Conservation (phyloP, 805 yeast species). For the Candida ascalaphidarum region DNA sequence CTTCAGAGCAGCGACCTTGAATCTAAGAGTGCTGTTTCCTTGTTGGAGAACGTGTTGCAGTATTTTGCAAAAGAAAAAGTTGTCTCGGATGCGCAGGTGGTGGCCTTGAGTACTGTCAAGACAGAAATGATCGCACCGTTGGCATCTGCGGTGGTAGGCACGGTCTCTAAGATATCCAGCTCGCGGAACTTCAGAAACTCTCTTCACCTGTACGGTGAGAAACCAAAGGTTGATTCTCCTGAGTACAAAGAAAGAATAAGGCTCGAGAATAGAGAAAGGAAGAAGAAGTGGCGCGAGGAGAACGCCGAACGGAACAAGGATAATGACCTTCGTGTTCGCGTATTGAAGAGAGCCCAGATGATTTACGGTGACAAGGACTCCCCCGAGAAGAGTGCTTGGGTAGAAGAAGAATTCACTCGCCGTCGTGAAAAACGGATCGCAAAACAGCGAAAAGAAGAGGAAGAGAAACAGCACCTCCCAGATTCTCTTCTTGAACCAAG, state of each 20-base stretch:
- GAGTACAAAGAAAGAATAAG: constrained; percentile 51
- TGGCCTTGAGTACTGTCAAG: background rate
- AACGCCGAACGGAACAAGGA: constrained; percentile 79
- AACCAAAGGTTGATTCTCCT: constrained; percentile 18
- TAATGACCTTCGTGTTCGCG: constrained; percentile 74
- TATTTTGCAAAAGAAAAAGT: constrained; percentile 10
- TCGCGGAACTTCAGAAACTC: too few relatives aligned
- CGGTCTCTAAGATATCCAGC: too few relatives aligned
- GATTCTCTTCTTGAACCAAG: constrained; percentile 3
- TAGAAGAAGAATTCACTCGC: constrained; percentile 60
- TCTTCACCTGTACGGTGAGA: constrained; percentile 11
- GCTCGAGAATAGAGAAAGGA: constrained; percentile 65
- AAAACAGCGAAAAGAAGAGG: constrained; percentile 29
- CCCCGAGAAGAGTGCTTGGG: constrained; percentile 55
- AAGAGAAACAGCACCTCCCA: constrained; percentile 1
- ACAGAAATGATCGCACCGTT: background rate
- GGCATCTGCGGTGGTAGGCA: too few relatives aligned
- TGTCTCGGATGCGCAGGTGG: too few relatives aligned
- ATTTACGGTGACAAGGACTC: constrained; percentile 58
- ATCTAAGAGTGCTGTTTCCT: constrained; percentile 14
- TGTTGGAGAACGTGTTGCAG: constrained; percentile 16
- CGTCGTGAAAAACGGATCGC: constrained; percentile 54
- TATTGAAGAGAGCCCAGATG: constrained; percentile 59
- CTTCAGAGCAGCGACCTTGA: background rate
- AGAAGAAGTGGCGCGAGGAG: constrained; percentile 76